phyloP scores from a whole-genome alignment of 768 basidiomycete genomes.

The Amylocystis lapponica region DNA sequence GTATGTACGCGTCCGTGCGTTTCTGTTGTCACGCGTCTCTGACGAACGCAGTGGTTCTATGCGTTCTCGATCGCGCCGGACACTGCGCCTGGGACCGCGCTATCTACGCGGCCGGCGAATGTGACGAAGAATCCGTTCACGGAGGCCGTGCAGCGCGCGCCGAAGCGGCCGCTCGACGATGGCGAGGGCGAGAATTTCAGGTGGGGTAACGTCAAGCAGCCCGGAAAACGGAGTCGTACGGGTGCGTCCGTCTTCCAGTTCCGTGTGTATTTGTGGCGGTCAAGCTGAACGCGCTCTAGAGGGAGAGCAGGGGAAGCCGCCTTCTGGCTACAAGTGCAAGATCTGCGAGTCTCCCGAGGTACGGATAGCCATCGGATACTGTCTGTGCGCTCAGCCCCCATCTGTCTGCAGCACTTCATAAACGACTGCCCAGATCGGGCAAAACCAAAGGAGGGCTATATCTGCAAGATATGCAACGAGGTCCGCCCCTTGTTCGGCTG shows the following conservation, averaged over 20 bases:
- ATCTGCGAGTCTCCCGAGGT: slow-evolving; percentile 76
- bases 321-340: slow-evolving; percentile 69
- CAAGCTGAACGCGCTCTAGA: background rate
- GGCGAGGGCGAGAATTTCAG: slow-evolving; percentile 57
- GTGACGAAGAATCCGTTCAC: slow-evolving; percentile 68
- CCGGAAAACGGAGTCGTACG: slow-evolving; percentile 50
- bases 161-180: slow-evolving; percentile 50
- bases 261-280: background rate
- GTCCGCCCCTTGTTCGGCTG: slow-evolving; percentile 37
- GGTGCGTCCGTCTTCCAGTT: slow-evolving; percentile 33
- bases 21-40: slow-evolving; percentile 1
- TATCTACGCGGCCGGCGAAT: slow-evolving; percentile 48
- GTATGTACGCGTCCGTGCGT: slow-evolving; percentile 57
- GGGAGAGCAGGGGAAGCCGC: slow-evolving; percentile 51
- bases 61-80: slow-evolving; percentile 81
- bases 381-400: background rate
- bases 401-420: slow-evolving; percentile 58
- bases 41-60: slow-evolving; percentile 80
- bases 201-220: slow-evolving; percentile 57
- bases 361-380: slow-evolving; percentile 10
- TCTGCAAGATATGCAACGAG: slow-evolving; percentile 80
- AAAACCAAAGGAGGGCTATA: slow-evolving; percentile 77
- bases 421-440: slow-evolving; percentile 68
- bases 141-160: slow-evolving; percentile 29
- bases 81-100: slow-evolving; percentile 27